A percentile compares a stretch with the other conserved stretches of the same genome.
Conservation (phyloP, 2,329 filamentous ascomycete species). For the Purpureocillium takamizusanense region DNA sequence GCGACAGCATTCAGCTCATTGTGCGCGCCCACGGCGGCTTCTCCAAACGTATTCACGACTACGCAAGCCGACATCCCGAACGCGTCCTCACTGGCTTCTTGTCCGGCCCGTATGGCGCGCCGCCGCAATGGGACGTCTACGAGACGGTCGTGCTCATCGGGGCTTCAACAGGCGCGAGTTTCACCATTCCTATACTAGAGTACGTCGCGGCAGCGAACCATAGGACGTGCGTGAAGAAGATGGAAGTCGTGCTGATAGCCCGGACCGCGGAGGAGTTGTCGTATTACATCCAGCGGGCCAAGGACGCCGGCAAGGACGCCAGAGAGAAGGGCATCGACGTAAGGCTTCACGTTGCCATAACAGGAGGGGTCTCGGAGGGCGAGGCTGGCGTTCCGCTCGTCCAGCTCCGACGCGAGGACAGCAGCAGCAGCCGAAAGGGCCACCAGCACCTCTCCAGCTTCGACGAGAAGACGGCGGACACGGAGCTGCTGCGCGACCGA, state of each 20-base stretch:
- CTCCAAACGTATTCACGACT: conserved; percentile 41
- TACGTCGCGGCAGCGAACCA: conserved; percentile 33
- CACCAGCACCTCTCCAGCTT: no score
- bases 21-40: conserved; percentile 48
- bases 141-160: conserved; percentile 52
- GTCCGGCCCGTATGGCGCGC: conserved; percentile 46
- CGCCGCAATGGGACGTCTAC: conserved; percentile 47
- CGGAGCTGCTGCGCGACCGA: background rate
- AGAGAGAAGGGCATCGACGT: conserved; percentile 37
- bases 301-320: conserved; percentile 31
- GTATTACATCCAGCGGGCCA: conserved; percentile 43
- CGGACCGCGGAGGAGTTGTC: conserved; percentile 42
- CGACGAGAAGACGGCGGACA: background rate
- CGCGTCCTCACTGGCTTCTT: conserved; percentile 32
- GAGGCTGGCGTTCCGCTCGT: conserved; percentile 5
- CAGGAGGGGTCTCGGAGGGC: conserved; percentile 16
- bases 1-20: conserved; percentile 51
- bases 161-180: conserved; percentile 55
- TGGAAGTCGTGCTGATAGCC: conserved; percentile 45
- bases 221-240: conserved; percentile 38
- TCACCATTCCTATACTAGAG: conserved; percentile 50
- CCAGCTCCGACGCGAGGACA: background rate
- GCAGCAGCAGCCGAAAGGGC: background rate
- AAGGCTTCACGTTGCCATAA: conserved; percentile 45
- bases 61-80: conserved; percentile 28